Base-by-base conservation (phyloP, 169 alveolate species). In the Plasmodium berghei region DNA sequence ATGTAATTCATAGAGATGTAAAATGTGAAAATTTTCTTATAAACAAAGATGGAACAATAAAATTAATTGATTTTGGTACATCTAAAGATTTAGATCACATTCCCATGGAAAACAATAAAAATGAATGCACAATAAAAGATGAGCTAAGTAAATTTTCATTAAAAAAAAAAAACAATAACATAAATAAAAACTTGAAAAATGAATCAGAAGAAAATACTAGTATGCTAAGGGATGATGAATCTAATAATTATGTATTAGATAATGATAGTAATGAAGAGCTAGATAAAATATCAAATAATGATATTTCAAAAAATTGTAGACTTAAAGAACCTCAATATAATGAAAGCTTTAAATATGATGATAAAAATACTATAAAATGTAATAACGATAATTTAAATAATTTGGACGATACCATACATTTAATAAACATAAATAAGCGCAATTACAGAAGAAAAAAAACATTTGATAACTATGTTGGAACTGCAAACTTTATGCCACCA, bases 11-110 rank as follows among this genome's bases (percentile, higher is more conserved):
- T 89, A 95, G 99, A 64, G 99, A 98, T 92, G 72, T 97, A 62
- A 98, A 93, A 93, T 95, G 96, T 34, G 99, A 98, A 93, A 98
- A 98, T 86, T 87, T 98, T 16, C 96, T 97, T 40, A 95, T 95
- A 58, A 80, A 91, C 56, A 80, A 94, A 34, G 97, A 96, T 83
- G 99, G 98, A 16, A 94, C 92, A 6, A 87, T 98, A 20, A 98
- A 98, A 91, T 80, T 98, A 34, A 97, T 98, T 22, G 99, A 98
- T 93, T 98, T 98, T 88, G 98, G 98, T 34, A 90, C 97, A 2
- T 96, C 98, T 26, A 73, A 87, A 49, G 94, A 91, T 71, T 54
- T 89, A 62, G 95, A 94, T 69, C 86, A 85, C 54, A 71, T 87
- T 24, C 22, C 66, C 20, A 6, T 26, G 54, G 34, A 45, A 45